Conservation (phyloP, 202 grass and related monocot species). For the Elaeis oleifera region DNA sequence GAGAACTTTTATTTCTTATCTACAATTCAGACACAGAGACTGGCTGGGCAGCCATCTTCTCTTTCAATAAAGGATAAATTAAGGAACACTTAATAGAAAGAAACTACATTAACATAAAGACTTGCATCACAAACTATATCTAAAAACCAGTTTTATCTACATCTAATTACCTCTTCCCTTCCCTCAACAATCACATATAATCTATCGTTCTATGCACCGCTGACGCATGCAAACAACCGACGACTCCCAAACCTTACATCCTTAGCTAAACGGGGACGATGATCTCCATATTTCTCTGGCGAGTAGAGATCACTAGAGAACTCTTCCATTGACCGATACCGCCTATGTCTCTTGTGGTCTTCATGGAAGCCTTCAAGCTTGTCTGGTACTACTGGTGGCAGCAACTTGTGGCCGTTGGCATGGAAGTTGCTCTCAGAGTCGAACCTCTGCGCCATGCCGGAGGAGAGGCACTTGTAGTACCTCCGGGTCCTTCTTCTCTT, state of each 20-base stretch:
- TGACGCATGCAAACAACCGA: constrained; percentile 59
- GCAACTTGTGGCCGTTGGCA: constrained; percentile 17
- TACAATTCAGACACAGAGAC: no score
- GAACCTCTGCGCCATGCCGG: constrained; percentile 21
- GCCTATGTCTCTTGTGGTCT: constrained; percentile 31
- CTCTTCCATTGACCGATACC: constrained; percentile 53
- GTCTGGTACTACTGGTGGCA: background rate
- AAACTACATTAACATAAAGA: no score
- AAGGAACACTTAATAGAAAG: no score
- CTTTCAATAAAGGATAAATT: no score
- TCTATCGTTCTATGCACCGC: constrained; percentile 1
- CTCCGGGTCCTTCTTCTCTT: constrained; percentile 49
- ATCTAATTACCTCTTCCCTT: no score
- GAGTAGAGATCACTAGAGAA: constrained; percentile 41
- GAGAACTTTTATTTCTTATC: no score
- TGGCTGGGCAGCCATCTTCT: no score
- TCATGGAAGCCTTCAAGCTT: constrained; percentile 5
- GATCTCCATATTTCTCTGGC: constrained; percentile 10
- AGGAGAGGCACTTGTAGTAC: constrained; percentile 55
- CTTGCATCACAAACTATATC: no score
- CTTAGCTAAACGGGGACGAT: background rate
- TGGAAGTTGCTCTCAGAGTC: constrained; percentile 1
- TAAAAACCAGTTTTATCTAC: no score
- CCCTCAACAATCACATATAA: no score
- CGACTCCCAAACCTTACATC: constrained; percentile 30